A percentile compares a stretch with the other conserved stretches of the same genome.
Conservation (phyloP, 2,329 filamentous ascomycete genomes). For the Epichloe sp. region DNA sequence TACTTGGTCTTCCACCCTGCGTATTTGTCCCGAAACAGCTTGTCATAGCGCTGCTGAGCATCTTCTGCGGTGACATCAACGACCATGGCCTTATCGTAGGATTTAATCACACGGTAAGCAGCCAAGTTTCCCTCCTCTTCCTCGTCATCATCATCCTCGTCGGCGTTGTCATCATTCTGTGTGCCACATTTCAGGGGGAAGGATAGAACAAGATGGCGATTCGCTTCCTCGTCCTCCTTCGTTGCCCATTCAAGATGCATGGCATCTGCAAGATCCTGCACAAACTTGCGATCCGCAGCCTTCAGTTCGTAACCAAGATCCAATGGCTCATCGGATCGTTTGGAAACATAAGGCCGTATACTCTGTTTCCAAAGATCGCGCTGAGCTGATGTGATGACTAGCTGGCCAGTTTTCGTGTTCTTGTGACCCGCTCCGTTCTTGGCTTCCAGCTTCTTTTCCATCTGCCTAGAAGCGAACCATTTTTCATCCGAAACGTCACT, state of each 20-base stretch:
- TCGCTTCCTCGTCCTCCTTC: constrained; percentile 41
- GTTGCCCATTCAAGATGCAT: constrained; percentile 46
- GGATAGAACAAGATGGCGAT: constrained; percentile 37
- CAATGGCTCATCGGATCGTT: constrained; percentile 49
- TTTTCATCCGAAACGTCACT: constrained; percentile 74
- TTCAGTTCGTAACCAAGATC: constrained; percentile 62
- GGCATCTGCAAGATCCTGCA: constrained; percentile 66
- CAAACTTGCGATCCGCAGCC: constrained; percentile 82
- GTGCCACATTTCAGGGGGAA: constrained; percentile 38
- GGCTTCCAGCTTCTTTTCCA: constrained; percentile 47
- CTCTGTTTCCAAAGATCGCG: constrained; percentile 67
- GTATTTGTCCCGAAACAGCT: constrained; percentile 85
- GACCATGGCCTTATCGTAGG: constrained; percentile 81
- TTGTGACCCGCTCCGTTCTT: constrained; percentile 45
- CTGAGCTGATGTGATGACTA: constrained; percentile 68
- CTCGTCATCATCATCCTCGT: constrained; percentile 24
- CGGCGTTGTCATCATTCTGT: constrained; percentile 33
- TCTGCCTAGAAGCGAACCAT: constrained; percentile 83
- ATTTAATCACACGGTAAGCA: constrained; percentile 71
- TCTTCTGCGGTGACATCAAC: constrained; percentile 70
- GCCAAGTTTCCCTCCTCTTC: constrained; percentile 75
- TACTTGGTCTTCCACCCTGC: constrained; percentile 88
- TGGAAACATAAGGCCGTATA: constrained; percentile 71
- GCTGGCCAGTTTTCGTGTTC: constrained; percentile 39
- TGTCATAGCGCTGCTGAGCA: constrained; percentile 63